Conservation (phyloP, 768 basidiomycete species). For the Suillus plorans region DNA sequence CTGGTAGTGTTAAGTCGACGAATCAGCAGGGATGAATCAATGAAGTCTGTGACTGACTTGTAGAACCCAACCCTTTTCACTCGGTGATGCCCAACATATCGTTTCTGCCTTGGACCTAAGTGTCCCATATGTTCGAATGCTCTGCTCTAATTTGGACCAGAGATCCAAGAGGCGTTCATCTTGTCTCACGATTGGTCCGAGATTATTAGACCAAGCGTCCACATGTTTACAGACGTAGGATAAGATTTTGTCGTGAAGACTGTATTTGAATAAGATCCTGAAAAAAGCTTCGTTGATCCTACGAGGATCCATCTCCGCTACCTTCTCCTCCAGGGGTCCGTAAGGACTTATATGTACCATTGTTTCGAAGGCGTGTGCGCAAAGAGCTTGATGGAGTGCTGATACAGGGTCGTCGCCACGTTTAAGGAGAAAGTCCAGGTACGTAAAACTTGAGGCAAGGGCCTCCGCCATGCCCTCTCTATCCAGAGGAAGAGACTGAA, state of each 20-base stretch:
- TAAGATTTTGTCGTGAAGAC: not conserved
- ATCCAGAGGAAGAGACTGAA: not conserved
- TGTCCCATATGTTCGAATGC: not conserved
- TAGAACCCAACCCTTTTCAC: not conserved
- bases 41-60: not conserved
- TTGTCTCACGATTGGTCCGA: not conserved
- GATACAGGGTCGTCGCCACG: not conserved
- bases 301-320: not conserved
- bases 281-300: not conserved
- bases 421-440: not conserved
- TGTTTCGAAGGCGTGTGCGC: not conserved
- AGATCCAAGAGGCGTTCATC: not conserved
- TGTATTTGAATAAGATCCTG: not conserved
- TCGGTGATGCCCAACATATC: not conserved
- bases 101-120: not conserved
- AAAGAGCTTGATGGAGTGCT: not conserved
- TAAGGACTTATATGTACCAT: not conserved
- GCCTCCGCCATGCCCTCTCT: not conserved
- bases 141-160: not conserved
- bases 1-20: not conserved
- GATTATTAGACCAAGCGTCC: not conserved
- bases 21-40: not conserved
- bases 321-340: not conserved
- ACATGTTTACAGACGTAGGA: not conserved
- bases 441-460: not conserved